phyloP scores from a whole-genome alignment of 2,329 filamentous ascomycete genomes.

The Daldinia sp. region DNA sequence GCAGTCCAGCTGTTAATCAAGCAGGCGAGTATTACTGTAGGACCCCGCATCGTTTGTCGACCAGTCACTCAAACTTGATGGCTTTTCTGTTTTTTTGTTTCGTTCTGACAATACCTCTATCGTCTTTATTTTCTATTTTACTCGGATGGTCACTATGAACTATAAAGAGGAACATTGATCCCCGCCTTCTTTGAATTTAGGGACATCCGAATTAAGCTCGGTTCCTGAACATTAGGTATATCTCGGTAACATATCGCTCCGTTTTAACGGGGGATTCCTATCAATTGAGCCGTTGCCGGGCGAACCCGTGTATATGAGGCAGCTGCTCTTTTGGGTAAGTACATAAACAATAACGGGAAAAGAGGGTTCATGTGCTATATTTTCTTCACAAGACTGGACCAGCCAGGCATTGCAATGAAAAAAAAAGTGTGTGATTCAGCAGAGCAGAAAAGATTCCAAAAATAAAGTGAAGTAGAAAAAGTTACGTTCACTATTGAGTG shows the following conservation, averaged over 20 bases:
- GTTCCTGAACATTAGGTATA: not conserved
- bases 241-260: not conserved
- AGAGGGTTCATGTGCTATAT: not conserved
- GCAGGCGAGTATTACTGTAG: slow-evolving; percentile 13
- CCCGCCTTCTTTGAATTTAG: not conserved
- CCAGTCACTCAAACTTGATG: not conserved
- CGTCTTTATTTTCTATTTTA: not conserved
- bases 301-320: slow-evolving; percentile 4
- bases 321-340: slow-evolving; percentile 30
- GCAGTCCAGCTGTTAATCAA: slow-evolving; percentile 20
- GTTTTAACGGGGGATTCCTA: slow-evolving; percentile 26
- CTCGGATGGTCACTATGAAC: not conserved
- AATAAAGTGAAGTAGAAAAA: slow-evolving; percentile 20
- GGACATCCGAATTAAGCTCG: not conserved
- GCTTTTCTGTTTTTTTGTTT: not conserved
- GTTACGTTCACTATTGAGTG: slow-evolving; percentile 16
- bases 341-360: slow-evolving; percentile 18
- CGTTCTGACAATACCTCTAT: not conserved
- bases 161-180: not conserved
- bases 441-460: slow-evolving; percentile 35
- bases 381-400: slow-evolving; percentile 34
- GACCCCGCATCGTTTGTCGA: slow-evolving; percentile 29
- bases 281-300: slow-evolving; percentile 36
- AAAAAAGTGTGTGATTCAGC: slow-evolving; percentile 31
- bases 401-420: slow-evolving; percentile 36